Evolutionary conservation across 2,329 filamentous ascomycete species (phyloP).

Genomic region (Aspergillus alliaceus): DNA sequence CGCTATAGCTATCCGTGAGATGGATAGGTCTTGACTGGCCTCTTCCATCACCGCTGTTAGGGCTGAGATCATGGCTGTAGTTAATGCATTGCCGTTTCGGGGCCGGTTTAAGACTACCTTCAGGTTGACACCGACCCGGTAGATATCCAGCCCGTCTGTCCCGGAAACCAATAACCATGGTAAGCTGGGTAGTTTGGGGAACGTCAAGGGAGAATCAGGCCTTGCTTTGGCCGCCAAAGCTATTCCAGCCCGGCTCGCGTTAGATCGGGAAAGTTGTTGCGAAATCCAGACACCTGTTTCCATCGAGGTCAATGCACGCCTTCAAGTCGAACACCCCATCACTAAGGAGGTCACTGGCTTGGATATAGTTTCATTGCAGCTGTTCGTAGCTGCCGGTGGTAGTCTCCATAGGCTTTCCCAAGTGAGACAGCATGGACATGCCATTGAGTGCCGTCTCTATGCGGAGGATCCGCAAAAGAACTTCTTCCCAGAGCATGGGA

Average conservation of each 20-base stretch:
- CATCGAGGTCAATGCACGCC: slow-evolving; percentile 48
- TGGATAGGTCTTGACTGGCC: slow-evolving; percentile 21
- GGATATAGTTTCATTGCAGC: slow-evolving; percentile 42
- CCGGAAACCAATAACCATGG: slow-evolving; percentile 20
- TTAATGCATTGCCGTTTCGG: slow-evolving; percentile 43
- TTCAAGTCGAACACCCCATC: slow-evolving; percentile 53
- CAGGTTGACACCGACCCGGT: slow-evolving; percentile 30
- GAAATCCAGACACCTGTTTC: background rate
- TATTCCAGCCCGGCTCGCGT: slow-evolving; percentile 22
- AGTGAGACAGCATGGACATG: slow-evolving; percentile 36
- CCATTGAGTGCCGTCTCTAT: slow-evolving; percentile 48
- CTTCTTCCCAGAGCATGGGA: slow-evolving; percentile 41
- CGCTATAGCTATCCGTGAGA: slow-evolving; percentile 39
- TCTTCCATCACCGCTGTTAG: slow-evolving; percentile 30
- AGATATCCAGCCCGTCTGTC: slow-evolving; percentile 27
- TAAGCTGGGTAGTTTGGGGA: background rate
- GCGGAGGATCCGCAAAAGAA: slow-evolving; percentile 44
- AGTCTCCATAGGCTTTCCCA: slow-evolving; percentile 23
- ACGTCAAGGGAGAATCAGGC: background rate
- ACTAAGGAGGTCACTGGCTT: slow-evolving; percentile 42
- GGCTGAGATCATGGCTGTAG: slow-evolving; percentile 34
- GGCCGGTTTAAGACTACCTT: slow-evolving; percentile 37
- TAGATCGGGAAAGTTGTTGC: slow-evolving; percentile 14
- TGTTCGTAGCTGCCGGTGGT: slow-evolving; percentile 37
- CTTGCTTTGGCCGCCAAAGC: slow-evolving; percentile 18